Percentiles rank a stretch among this genome's conserved stretches.
Evolutionary conservation across 768 basidiomycete species (phyloP).

Genomic region (Tylopilus sp.): DNA sequence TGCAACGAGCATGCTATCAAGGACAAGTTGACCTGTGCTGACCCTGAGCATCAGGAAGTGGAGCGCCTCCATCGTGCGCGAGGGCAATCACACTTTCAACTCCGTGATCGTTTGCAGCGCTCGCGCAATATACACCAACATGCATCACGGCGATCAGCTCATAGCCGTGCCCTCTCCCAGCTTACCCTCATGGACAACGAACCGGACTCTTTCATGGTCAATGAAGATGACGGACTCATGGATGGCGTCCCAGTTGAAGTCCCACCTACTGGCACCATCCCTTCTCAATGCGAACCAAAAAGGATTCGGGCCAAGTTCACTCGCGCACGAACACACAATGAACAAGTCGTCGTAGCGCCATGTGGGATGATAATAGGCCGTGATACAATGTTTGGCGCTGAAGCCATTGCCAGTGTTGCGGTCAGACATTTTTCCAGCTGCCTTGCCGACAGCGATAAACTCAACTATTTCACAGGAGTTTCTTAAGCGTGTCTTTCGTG

Average conservation of each 20-base stretch:
- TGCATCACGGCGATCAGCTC: not conserved
- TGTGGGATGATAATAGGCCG: not conserved
- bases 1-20: constrained; percentile 14
- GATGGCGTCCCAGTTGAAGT: no score
- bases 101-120: not conserved
- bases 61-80: not conserved
- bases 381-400: constrained; percentile 2
- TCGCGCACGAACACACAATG: not conserved
- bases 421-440: no score
- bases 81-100: constrained; percentile 5
- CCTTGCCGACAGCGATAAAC: no score
- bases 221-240: no score
- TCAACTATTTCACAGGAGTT: constrained; percentile 8
- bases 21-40: not conserved
- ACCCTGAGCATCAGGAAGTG: not conserved
- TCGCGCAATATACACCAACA: not conserved
- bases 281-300: not conserved
- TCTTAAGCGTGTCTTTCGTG: not conserved
- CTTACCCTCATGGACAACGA: not conserved
- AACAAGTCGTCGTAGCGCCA: not conserved
- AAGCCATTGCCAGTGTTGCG: not conserved
- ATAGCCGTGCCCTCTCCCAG: not conserved
- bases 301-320: constrained; percentile 4
- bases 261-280: not conserved
- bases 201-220: no score